Evolutionary conservation across 1,284 basidiomycete species (phyloP).

Genomic region (Ustanciosporium gigantosporum): DNA sequence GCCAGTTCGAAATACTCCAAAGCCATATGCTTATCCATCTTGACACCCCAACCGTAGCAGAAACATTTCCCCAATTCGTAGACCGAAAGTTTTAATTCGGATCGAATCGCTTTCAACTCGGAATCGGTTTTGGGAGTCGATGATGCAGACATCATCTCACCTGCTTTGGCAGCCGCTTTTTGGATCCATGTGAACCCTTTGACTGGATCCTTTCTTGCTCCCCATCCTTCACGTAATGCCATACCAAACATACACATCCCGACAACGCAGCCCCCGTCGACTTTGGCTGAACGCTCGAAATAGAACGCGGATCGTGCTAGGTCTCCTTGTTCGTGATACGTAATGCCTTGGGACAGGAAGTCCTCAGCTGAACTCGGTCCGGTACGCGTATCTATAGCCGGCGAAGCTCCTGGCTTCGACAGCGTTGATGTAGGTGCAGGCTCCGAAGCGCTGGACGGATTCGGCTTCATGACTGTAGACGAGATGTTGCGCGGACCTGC

Average conservation of each 20-base stretch:
- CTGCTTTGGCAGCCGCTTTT: constrained; percentile 77
- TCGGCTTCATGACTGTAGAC: constrained; percentile 16
- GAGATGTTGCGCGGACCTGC: constrained; percentile 1
- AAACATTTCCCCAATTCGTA: constrained; percentile 91
- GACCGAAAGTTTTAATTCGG: constrained; percentile 81
- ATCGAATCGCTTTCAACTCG: constrained; percentile 64
- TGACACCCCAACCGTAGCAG: constrained; percentile 85
- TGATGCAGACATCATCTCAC: constrained; percentile 71
- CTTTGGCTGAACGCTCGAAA: constrained; percentile 78
- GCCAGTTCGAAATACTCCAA: constrained; percentile 76
- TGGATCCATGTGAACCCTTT: constrained; percentile 80
- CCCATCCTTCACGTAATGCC: constrained; percentile 86
- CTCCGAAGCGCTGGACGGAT: constrained; percentile 4
- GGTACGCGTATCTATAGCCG: constrained; percentile 35
- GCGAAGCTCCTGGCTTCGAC: constrained; percentile 14
- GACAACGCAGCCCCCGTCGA: constrained; percentile 77
- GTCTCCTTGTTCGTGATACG: constrained; percentile 77
- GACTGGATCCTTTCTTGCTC: constrained; percentile 69
- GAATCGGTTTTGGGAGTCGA: constrained; percentile 61
- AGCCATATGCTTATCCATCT: constrained; percentile 74
- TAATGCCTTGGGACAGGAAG: constrained; percentile 67
- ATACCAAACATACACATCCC: constrained; percentile 93
- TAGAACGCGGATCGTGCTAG: constrained; percentile 73
- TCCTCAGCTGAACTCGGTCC: constrained; percentile 45
- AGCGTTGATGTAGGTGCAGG: neutral